Evolutionary conservation across 768 basidiomycete species (phyloP).

Genomic region (Leccinum boreale): DNA sequence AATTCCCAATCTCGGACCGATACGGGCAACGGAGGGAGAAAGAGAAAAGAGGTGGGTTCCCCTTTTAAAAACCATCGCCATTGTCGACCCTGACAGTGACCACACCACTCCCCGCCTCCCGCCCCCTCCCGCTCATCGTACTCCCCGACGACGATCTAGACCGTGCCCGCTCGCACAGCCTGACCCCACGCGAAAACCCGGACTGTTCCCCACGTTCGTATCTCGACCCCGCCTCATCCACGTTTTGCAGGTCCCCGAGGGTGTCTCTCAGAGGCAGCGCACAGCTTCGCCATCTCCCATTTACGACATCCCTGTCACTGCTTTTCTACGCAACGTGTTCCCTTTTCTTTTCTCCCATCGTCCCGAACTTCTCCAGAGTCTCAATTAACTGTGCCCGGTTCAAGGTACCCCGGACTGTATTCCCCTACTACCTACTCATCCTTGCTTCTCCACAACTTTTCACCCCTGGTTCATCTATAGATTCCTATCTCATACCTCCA

Average conservation of each 20-base stretch:
- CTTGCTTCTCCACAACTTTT: slow-evolving; percentile 17
- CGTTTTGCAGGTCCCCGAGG: slow-evolving; percentile 28
- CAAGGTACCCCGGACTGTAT: slow-evolving; percentile 30
- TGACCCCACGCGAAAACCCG: slow-evolving; percentile 1
- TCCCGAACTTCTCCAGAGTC: slow-evolving; percentile 10
- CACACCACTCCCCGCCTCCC: not conserved
- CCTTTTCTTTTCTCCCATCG: slow-evolving; percentile 15
- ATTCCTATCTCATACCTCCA: slow-evolving; percentile 23
- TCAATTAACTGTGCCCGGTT: slow-evolving; percentile 24
- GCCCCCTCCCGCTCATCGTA: not conserved
- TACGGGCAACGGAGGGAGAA: slow-evolving; percentile 19
- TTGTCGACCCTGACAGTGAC: slow-evolving; percentile 5
- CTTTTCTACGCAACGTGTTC: slow-evolving; percentile 23
- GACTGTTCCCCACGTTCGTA: slow-evolving; percentile 25
- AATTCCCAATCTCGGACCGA: slow-evolving; percentile 25
- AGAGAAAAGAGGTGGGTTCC: slow-evolving; percentile 3
- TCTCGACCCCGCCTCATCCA: slow-evolving; percentile 21
- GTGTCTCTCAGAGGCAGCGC: slow-evolving; percentile 11
- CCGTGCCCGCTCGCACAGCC: slow-evolving; percentile 1
- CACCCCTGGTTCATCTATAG: slow-evolving; percentile 22
- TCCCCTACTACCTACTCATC: slow-evolving; percentile 12
- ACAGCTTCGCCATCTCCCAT: slow-evolving; percentile 19
- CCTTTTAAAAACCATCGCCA: slow-evolving; percentile 12
- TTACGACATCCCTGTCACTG: slow-evolving; percentile 25
- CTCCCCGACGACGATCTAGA: not conserved